Evolutionary conservation across 805 yeast species (phyloP).

Genomic region (Spencermartinsiella europaea): DNA sequence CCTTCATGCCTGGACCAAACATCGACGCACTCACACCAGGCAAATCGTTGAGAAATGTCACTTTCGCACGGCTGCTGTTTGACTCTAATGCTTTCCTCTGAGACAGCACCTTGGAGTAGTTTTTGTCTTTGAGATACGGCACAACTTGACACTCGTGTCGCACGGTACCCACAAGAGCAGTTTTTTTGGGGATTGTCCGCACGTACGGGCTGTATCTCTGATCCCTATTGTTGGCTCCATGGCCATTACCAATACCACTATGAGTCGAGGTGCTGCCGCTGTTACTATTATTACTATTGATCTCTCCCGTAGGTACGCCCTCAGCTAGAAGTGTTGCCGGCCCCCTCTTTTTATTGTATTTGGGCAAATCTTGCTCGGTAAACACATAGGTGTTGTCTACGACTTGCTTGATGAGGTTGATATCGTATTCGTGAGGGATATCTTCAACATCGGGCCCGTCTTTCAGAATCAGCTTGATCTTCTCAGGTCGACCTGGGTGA

Average conservation of each 20-base stretch:
- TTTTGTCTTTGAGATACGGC: constrained; percentile 69
- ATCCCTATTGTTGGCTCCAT: neutral
- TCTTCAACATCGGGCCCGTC: constrained; percentile 41
- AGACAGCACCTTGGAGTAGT: constrained; percentile 60
- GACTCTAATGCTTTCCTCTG: constrained; percentile 43
- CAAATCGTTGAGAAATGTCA: constrained; percentile 66
- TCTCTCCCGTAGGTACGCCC: constrained; percentile 1
- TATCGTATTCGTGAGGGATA: constrained; percentile 81
- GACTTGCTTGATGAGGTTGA: constrained; percentile 68
- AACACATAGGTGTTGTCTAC: constrained; percentile 85
- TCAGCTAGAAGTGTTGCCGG: constrained; percentile 4
- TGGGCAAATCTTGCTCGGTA: constrained; percentile 69
- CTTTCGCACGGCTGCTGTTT: constrained; percentile 49
- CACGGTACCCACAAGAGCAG: constrained; percentile 79
- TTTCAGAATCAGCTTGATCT: constrained; percentile 34
- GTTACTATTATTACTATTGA: neutral
- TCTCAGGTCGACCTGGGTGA: constrained; percentile 25
- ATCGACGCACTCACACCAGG: constrained; percentile 87
- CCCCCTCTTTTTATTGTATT: constrained; percentile 33
- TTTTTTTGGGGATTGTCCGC: constrained; percentile 82
- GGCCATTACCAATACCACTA: neutral
- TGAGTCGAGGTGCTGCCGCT: neutral
- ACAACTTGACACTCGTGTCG: constrained; percentile 88
- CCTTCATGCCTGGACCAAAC: constrained; percentile 76
- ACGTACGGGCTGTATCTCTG: constrained; percentile 68